These are phyloP conservation scores for Isochrysis galbana DNA, from an alignment of 78 protist genomes.

Conservation along the genomic window DNA sequence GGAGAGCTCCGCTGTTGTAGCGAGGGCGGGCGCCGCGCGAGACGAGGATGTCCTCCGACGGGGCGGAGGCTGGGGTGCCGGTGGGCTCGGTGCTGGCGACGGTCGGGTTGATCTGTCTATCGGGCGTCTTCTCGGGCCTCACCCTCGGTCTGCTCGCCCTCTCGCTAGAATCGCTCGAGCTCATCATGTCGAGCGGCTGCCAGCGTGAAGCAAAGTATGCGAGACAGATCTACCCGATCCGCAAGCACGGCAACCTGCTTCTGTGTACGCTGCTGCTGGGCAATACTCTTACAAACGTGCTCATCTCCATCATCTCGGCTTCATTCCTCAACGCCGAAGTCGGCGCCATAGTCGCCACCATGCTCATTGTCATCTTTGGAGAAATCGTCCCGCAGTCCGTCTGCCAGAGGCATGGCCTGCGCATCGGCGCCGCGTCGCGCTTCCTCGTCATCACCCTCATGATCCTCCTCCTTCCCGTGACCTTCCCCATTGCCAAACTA, in stretches of 20 bases:
- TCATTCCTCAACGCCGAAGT: constrained; percentile 62
- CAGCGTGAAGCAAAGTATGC: constrained; percentile 60
- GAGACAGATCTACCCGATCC: constrained; percentile 71
- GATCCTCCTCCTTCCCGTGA: not conserved
- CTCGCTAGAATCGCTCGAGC: constrained; percentile 70
- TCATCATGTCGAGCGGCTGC: not conserved
- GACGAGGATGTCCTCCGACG: no score
- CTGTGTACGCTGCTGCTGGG: constrained; percentile 93
- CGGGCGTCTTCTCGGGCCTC: constrained; percentile 86
- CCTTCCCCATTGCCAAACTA: constrained; percentile 67
- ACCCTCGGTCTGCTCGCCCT: constrained; percentile 83
- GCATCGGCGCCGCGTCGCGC: constrained; percentile 14
- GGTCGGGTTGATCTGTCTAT: constrained; percentile 54
- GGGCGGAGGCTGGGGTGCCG: no score
- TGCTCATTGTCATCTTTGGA: constrained; percentile 80
- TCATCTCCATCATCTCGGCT: constrained; percentile 79
- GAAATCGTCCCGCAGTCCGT: constrained; percentile 82
- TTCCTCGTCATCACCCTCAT: not conserved
- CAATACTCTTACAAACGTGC: constrained; percentile 86
- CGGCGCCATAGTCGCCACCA: constrained; percentile 74
- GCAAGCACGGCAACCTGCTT: constrained; percentile 84
- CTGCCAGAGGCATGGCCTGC: constrained; percentile 79
- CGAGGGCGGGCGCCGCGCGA: no score
- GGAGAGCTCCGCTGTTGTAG: no score
- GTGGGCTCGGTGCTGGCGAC: not conserved